Base-by-base conservation (phyloP, 2,329 filamentous ascomycete genomes). In the Mycosphaerella arachidis region DNA sequence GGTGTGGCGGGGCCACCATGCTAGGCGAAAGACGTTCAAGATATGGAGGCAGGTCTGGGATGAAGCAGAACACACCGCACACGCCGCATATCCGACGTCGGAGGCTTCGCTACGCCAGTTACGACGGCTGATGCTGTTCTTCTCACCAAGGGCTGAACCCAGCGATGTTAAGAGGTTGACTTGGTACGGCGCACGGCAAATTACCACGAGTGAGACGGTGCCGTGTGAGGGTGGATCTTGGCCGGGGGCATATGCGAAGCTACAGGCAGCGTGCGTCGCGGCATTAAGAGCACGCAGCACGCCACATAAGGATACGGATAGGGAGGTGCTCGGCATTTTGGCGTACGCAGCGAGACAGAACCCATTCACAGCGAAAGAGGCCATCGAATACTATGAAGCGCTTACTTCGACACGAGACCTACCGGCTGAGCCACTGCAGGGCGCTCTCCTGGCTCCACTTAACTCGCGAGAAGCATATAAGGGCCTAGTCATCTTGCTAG, bases 1-100 rank as follows among this genome's bases (percentile, higher is more conserved):
- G 66, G 79, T 83, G 74, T 97, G 92, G 92, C 84, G 93, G 73
- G 92, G 92, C 13, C 84, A 95, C 73, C 81, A 74, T 58, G 80
- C 78, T 60, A 84, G 92, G 67, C 81, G 78, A 61, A 72, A 74
- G 54, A 78, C 90, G 63, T 84, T 84, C 64, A 76, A 81, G 51
- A 69, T 71, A 57, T 86, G 84, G 76, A 82, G 89, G 63, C 72
- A 74, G 54, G 74, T 82, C 45, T 90, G 91, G 77, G 89, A 92
- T 73, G 70, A 76, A 8, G 71, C 83, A 68, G 62, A 74, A 76
- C 62, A 70, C 20, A 29, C 78, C 18, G 71, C 73, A 6, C 48
- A 61, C 35, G 64, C 60, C 8, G 66, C 72, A 20, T 80, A 79
- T 62, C 59, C 53, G 33, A 72, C 73, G 10, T 72, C 74, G 53